Evolutionary conservation across 1,139 yeast species (phyloP).

Genomic region (Wickerhamiella infanticola): DNA sequence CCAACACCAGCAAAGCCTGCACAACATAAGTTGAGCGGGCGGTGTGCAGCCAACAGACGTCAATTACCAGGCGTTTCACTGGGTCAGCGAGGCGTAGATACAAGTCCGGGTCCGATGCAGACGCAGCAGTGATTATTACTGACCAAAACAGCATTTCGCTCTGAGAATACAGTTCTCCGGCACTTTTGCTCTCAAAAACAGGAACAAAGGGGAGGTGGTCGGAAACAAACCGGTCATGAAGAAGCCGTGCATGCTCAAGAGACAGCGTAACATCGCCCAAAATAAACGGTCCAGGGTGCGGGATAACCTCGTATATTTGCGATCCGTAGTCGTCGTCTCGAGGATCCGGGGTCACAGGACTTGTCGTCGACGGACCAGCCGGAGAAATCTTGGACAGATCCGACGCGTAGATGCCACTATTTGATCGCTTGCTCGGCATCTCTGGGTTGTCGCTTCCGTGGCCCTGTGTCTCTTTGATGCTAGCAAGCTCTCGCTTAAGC

Average conservation of each 20-base stretch:
- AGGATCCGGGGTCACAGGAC: neutral
- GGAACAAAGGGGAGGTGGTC: conserved; percentile 69
- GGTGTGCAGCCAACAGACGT: conserved; percentile 85
- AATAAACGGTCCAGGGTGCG: conserved; percentile 12
- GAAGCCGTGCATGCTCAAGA: conserved; percentile 48
- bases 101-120: conserved; percentile 70
- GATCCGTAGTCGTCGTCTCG: neutral
- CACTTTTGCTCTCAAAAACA: conserved; percentile 52
- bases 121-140: conserved; percentile 70
- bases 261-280: conserved; percentile 63
- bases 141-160: conserved; percentile 85
- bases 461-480: conserved; percentile 30
- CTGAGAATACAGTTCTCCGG: conserved; percentile 65
- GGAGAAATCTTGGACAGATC: neutral
- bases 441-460: neutral
- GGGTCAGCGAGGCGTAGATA: conserved; percentile 63
- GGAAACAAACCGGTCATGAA: conserved; percentile 52
- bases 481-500: conserved; percentile 60
- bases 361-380: neutral
- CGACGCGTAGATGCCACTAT: neutral
- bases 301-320: conserved; percentile 3
- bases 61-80: conserved; percentile 77
- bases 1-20: conserved; percentile 67
- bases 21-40: conserved; percentile 90
- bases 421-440: neutral